Conservation (phyloP, 208 protist genomes). For the Leishmania martiniquensis region DNA sequence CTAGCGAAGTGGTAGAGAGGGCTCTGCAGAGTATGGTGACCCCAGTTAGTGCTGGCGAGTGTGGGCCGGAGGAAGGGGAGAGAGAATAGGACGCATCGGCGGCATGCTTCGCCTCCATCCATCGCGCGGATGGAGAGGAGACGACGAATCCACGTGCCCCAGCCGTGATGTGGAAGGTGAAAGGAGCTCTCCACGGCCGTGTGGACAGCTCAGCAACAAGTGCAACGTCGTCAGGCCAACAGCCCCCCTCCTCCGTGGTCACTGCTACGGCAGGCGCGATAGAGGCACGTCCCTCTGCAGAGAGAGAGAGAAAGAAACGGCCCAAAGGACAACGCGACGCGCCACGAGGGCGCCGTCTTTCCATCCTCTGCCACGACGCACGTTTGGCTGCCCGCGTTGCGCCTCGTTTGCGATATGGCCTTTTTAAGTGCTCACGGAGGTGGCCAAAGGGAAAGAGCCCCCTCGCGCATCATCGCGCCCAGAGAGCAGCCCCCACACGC, state of each 20-base stretch:
- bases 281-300: not conserved
- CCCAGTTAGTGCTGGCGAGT: not conserved
- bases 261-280: not conserved
- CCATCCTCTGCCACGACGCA: not conserved
- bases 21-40: not conserved
- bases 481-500: not conserved
- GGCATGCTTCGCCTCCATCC: not conserved
- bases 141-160: not conserved
- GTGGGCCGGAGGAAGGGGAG: not conserved
- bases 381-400: not conserved
- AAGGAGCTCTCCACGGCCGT: not conserved
- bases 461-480: not conserved
- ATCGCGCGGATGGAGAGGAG: not conserved
- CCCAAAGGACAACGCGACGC: not conserved
- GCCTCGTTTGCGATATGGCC: not conserved
- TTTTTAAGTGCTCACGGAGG: not conserved
- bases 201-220: not conserved
- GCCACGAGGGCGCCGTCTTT: not conserved
- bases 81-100: not conserved
- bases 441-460: not conserved
- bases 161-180: not conserved
- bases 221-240: not conserved
- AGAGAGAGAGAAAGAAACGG: too few species aligned
- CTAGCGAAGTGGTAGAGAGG: not conserved
- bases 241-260: not conserved